A percentile compares a stretch with the other conserved stretches of the same genome.
Evolutionary conservation across 2,329 filamentous ascomycete species (phyloP).

Genomic region (Biscogniauxia marginata): DNA sequence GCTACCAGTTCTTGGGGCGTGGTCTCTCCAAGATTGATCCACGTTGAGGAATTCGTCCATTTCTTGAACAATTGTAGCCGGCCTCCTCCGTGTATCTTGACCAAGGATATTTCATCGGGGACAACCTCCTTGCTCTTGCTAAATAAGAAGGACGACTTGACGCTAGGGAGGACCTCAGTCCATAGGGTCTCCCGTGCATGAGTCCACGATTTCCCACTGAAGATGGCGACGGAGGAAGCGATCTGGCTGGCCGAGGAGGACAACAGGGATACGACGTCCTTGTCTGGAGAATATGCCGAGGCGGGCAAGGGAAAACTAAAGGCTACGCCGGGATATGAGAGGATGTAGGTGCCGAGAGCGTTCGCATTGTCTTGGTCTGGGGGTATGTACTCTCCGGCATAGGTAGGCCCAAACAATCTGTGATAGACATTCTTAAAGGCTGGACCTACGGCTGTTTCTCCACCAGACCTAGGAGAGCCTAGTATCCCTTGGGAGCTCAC

Average conservation of each 20-base stretch:
- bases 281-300: conserved; percentile 70
- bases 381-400: conserved; percentile 86
- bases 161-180: conserved; percentile 69
- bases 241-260: conserved; percentile 74
- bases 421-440: conserved; percentile 90
- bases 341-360: conserved; percentile 72
- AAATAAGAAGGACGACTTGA: conserved; percentile 68
- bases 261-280: conserved; percentile 83
- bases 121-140: conserved; percentile 73
- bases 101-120: conserved; percentile 84
- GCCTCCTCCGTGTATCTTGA: conserved; percentile 76
- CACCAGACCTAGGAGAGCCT: conserved; percentile 26
- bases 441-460: conserved; percentile 55
- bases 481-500: conserved; percentile 36
- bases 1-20: conserved; percentile 89
- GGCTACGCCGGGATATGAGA: conserved; percentile 92
- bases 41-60: conserved; percentile 63
- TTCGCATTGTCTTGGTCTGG: conserved; percentile 50
- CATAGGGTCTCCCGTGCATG: conserved; percentile 76
- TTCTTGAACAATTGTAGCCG: conserved; percentile 75
- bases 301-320: conserved; percentile 82
- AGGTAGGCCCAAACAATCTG: conserved; percentile 88
- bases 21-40: conserved; percentile 78
- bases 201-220: conserved; percentile 86
- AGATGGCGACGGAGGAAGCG: conserved; percentile 86